Conservation (phyloP, 2,329 filamentous ascomycete species). For the Neopestalotiopsis sp. region DNA sequence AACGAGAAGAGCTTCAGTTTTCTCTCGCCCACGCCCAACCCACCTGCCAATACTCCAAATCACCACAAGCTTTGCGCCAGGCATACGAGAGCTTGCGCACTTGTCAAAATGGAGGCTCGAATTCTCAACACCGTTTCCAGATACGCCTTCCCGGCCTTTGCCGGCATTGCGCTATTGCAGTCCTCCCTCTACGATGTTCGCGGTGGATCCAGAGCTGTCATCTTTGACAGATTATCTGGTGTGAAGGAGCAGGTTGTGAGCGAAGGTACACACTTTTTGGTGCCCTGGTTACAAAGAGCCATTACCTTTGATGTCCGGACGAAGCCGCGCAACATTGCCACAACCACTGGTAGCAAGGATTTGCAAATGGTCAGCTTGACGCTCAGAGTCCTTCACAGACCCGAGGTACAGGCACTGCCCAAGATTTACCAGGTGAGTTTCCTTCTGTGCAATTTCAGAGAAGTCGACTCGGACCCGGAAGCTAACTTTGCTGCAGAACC, state of each 20-base stretch:
- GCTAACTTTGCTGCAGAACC: slow-evolving; percentile 66
- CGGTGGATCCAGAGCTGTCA: slow-evolving; percentile 92
- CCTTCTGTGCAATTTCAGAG: background rate
- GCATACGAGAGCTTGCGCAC: background rate
- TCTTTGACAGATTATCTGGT: slow-evolving; percentile 92
- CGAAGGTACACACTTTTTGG: slow-evolving; percentile 95
- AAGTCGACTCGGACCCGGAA: background rate
- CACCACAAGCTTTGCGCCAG: background rate
- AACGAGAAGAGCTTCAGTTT: slow-evolving; percentile 2
- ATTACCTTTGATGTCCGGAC: slow-evolving; percentile 98
- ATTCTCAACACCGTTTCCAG: slow-evolving; percentile 68
- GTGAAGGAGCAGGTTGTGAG: slow-evolving; percentile 93
- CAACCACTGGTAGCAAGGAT: slow-evolving; percentile 97
- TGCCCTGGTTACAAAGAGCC: slow-evolving; percentile 94
- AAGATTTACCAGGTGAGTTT: slow-evolving; percentile 93
- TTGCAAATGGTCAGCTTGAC: slow-evolving; percentile 99
- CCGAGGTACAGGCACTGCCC: slow-evolving; percentile 88
- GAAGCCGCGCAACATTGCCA: slow-evolving; percentile 95
- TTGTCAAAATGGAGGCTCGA: slow-evolving; percentile 50
- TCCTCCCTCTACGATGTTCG: slow-evolving; percentile 96
- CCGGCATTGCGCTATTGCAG: slow-evolving; percentile 72
- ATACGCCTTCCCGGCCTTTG: slow-evolving; percentile 74
- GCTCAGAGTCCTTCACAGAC: slow-evolving; percentile 90
- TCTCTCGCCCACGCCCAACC: background rate
- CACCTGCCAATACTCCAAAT: background rate